Evolutionary conservation across 306 rosid species (phyloP), one percentile per base, ranked within the genome.

Genomic region (Trifolium subterraneum): DNA sequence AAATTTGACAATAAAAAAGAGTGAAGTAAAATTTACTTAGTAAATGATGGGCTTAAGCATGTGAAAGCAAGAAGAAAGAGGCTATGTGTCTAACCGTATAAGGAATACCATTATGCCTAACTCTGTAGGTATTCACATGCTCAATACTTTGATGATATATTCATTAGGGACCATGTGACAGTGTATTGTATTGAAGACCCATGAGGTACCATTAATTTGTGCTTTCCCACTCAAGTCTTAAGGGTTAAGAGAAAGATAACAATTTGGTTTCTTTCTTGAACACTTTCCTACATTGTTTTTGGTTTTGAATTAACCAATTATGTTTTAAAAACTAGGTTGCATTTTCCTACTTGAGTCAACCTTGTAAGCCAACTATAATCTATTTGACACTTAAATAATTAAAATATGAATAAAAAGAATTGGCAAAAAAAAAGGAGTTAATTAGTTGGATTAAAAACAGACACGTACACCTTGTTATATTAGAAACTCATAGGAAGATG

Each of bases 91-190:
- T 73, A 79, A 52, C 87, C 76, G 0, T 75, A 84, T 36, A 62
- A 36, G 70, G 90, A 63, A 82, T 82, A 20, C 78, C 48, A 77
- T 70, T 47, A 35, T 64, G 65, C 75, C 54, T 60, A 6, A n/a
- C n/a, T n/a, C 13, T 65, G 50, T 50, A 77, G 16, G 8, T 55
- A 10, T 73, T 59, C 89, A 82, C 87, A 80, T 85, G 83, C 73
- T 85, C 16, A 36, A 70, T 50, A 64, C 82, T 79, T 71, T 69
- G 16, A 52, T 69, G 16, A 44, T 69, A 19, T 74, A 79, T 74
- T 82, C 80, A 79, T 64, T 71, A 62, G 74, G 73, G 64, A 51
- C 86, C 82, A 71, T 75, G 86, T 84, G 81, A 71, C 33, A 51
- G 19, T 35, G 71, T n/a, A 56, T 25, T 20, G 50, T 44, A 22